Percentiles rank a stretch among this genome's conserved stretches.
Conservation (phyloP, 2,329 filamentous ascomycete species). For the Scedosporium boydii region DNA sequence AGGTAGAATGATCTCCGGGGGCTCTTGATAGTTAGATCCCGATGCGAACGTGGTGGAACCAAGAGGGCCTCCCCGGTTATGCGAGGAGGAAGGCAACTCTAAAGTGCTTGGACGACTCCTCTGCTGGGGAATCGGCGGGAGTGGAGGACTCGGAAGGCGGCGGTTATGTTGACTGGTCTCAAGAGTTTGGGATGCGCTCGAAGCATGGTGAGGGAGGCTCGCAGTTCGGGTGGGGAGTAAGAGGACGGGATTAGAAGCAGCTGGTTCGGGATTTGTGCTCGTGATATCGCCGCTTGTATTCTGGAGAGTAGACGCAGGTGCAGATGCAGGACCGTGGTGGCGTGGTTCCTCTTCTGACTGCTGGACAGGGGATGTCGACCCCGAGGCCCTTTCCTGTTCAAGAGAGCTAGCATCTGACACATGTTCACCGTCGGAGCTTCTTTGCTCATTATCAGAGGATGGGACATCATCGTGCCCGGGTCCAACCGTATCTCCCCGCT, state of each 20-base stretch:
- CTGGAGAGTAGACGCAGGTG: background rate
- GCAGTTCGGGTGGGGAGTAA: background rate
- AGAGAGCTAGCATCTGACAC: background rate
- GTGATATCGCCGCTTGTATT: background rate
- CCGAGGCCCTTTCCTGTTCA: background rate
- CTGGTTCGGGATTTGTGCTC: background rate
- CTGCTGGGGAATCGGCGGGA: background rate
- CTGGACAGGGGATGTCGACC: background rate
- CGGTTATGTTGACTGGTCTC: background rate
- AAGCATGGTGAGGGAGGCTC: background rate
- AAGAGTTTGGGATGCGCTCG: background rate
- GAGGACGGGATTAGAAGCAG: background rate
- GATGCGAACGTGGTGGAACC: background rate
- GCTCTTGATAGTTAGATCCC: background rate
- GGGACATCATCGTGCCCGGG: background rate
- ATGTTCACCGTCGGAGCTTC: background rate
- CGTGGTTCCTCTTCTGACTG: background rate
- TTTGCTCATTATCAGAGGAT: background rate
- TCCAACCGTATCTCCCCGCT: background rate
- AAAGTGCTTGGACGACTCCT: background rate
- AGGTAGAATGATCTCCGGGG: slow-evolving; percentile 49
- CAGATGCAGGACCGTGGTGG: background rate
- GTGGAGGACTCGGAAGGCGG: background rate
- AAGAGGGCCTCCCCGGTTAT: background rate
- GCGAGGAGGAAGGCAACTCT: background rate